phyloP scores from a whole-genome alignment of 352 stramenopile genomes.

The Phytophthora litchii region DNA sequence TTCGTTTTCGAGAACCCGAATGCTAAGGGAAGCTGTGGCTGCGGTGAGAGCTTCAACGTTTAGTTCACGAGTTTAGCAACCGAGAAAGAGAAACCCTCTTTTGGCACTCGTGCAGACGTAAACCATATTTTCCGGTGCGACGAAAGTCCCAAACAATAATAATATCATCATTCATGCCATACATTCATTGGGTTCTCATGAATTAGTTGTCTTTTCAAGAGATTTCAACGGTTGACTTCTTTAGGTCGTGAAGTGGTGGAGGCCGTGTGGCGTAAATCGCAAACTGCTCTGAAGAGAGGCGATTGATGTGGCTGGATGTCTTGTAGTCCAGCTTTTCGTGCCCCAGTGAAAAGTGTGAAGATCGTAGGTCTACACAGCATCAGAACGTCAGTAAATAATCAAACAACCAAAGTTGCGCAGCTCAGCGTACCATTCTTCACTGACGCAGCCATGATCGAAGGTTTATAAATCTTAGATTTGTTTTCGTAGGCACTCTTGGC shows the following conservation, averaged over 20 bases:
- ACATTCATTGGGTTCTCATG: not conserved
- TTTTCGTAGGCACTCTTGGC: slow-evolving; percentile 74
- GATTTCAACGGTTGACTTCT: slow-evolving; percentile 78
- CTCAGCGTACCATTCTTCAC: slow-evolving; percentile 69
- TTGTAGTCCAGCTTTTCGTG: slow-evolving; percentile 70
- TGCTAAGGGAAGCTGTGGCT: slow-evolving; percentile 98
- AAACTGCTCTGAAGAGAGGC: slow-evolving; percentile 65
- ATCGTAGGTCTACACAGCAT: slow-evolving; percentile 57
- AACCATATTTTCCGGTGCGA: slow-evolving; percentile 18
- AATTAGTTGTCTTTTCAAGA: slow-evolving; percentile 22
- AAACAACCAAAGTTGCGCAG: slow-evolving; percentile 8
- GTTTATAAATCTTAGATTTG: slow-evolving; percentile 74
- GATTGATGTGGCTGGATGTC: slow-evolving; percentile 70
- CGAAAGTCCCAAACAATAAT: slow-evolving; percentile 34
- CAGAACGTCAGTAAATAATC: not conserved
- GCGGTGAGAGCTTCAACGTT: slow-evolving; percentile 99
- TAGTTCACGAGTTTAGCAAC: slow-evolving; percentile 50
- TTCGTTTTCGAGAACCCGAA: slow-evolving; percentile 99
- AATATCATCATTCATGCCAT: slow-evolving; percentile 42
- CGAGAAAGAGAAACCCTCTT: slow-evolving; percentile 8
- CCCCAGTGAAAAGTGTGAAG: slow-evolving; percentile 77
- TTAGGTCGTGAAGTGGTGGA: slow-evolving; percentile 61
- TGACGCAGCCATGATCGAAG: slow-evolving; percentile 72
- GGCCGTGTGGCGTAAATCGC: slow-evolving; percentile 50
- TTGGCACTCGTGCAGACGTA: slow-evolving; percentile 1